Conservation (phyloP, 192 early-diverging fungal genomes). For the Linnemannia hyalina region DNA sequence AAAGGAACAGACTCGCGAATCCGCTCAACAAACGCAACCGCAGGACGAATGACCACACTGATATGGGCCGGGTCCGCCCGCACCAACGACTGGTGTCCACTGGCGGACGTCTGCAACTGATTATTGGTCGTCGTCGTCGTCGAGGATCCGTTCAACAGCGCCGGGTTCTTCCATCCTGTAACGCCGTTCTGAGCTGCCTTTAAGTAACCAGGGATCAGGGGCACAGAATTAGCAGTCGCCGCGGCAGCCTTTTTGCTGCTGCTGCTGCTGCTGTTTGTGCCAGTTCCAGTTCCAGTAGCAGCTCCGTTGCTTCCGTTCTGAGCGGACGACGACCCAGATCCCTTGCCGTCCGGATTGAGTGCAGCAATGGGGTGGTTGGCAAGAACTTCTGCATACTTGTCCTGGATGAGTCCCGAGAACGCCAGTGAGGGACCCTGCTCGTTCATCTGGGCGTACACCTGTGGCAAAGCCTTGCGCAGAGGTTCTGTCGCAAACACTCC, state of each 20-base stretch:
- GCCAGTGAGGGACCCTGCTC: slow-evolving; percentile 47
- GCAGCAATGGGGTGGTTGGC: slow-evolving; percentile 33
- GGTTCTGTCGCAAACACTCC: slow-evolving; percentile 14
- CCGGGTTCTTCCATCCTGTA: slow-evolving; percentile 34
- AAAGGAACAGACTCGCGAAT: slow-evolving; percentile 42
- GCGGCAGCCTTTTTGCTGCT: slow-evolving; percentile 27
- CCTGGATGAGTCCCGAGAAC: slow-evolving; percentile 52
- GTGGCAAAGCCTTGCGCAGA: slow-evolving; percentile 36
- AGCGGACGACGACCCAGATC: background rate
- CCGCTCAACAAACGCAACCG: slow-evolving; percentile 51
- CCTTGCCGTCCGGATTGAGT: slow-evolving; percentile 2
- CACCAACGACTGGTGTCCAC: slow-evolving; percentile 48
- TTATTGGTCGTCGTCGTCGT: slow-evolving; percentile 18
- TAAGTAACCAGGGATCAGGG: slow-evolving; percentile 45
- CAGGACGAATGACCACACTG: slow-evolving; percentile 51
- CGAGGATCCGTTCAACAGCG: background rate
- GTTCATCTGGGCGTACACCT: slow-evolving; percentile 50
- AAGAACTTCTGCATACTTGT: slow-evolving; percentile 48
- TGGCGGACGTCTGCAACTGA: slow-evolving; percentile 42
- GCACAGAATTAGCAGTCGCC: slow-evolving; percentile 45
- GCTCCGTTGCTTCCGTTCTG: background rate
- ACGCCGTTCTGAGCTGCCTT: slow-evolving; percentile 42
- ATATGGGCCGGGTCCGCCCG: slow-evolving; percentile 48
- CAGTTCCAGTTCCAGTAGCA: background rate
- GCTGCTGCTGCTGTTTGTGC: slow-evolving; percentile 6